Evolutionary conservation across 805 yeast species (phyloP), one percentile per base, ranked within the genome.

Genomic region (Cyberlindnera veronae): DNA sequence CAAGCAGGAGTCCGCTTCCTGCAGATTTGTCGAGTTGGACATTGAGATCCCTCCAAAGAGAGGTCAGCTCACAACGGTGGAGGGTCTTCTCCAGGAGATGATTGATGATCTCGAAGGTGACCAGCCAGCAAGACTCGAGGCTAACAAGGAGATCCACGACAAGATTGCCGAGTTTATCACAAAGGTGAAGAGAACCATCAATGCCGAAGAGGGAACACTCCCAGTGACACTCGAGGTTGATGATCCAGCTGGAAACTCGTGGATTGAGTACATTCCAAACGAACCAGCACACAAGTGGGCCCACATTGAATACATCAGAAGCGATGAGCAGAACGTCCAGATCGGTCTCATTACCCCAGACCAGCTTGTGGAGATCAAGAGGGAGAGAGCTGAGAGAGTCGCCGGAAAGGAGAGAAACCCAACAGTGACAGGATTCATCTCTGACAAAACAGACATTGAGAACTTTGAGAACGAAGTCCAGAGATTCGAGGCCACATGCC

Each of bases 191-290:
- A 63, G 72, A 6, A 76, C 73, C 39, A 67, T 87, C 19, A 71
- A 72, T n/a, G 91, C 88, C 42, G 80, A 81, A 44, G 76, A 74
- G 38, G 77, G 76, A 23, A 72, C 77, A 15, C 63, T 86, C 38
- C 98, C 98, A 2, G 57, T 91, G 46, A 84, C 95, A 0, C 74
- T 91, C 35, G 70, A 74, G 18, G 67, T 88, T 10, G 96, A 90
- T 62, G 99, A 93, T 63, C 97, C 99, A 21, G 77, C 96, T 1
- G 99, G 99, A 13, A 93, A 93, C 68, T 91, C 98, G 5, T 93
- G 97, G 95, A 79, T 93, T 39, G 96, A 87, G 58, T 87, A 74
- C 61, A 64, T 76, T 44, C 96, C 96, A 15, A 90, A 86, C 44
- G 96, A 88, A 60, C 74, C 95, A 5, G 70, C 84, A 27, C 95